Evolutionary conservation across 257 asterid genomes (phyloP), one percentile per base, ranked within the genome.

Genomic region (Thymus quinquecostatus): DNA sequence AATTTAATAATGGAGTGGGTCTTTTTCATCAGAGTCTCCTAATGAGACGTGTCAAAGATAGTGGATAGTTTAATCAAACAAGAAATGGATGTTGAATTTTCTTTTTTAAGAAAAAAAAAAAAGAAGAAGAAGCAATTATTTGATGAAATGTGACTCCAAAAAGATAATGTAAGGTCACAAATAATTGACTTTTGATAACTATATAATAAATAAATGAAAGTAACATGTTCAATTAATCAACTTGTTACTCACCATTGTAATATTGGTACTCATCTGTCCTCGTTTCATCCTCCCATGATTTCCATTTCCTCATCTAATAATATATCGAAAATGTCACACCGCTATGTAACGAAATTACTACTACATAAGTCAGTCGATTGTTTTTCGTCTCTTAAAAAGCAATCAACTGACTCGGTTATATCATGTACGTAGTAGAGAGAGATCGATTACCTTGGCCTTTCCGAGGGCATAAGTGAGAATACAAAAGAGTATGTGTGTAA

Each of bases 251-350:
- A 86, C 97, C 96, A 51, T 88, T 82, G 74, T 77, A 79, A 70
- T 70, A 87, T 45, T 87, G 85, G 65, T 88, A 87, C 58, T 91
- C 86, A 57, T 80, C 53, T 70, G 96, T 85, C 77, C 51, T 84
- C n/a, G 96, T 91, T 76, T 85, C 96, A 54, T 70, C 78, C 79
- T 91, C 97, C 97, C 97, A 91, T 13, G 78, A 68, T 74, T 75
- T 87, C 97, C 95, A 91, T 77, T 76, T 84, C 74, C 89, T 81
- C 97, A 91, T 91, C 96, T 91, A 79, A 51, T 50, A 2, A 14
- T 14, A 51, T 13, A 51, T n/a, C 14, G 5, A 13, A n/a, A 49
- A 49, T 49, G 14, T 7, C 55, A 49, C 21, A 21, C 21, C 21
- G 21, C 21, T 21, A 21, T 21, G 21, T 21, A 21, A 21, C 21